Evolutionary conservation across 352 stramenopile species (phyloP), one percentile per base, ranked within the genome.

Genomic region (Phytophthora fragariae): DNA sequence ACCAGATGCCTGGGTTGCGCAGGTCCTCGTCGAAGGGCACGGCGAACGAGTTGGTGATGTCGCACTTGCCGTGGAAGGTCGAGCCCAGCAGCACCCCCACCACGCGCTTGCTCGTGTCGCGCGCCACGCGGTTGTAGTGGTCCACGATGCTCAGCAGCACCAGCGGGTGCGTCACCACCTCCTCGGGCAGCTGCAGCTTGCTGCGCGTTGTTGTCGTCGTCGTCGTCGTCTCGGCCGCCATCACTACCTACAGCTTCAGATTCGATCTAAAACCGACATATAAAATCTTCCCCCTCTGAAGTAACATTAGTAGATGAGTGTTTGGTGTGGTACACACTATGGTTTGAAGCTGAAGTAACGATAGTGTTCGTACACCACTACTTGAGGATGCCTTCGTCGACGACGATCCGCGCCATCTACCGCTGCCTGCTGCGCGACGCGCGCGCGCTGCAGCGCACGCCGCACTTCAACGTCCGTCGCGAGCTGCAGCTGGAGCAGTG

Each of bases 21-120:
- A 97, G 80, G 77, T 99, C 98, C 85, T 99, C 98, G 75, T 99
- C 98, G 77, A 99, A 99, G 6, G 98, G 98, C 64, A 99, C 98
- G 8, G 90, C 90, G 77, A 97, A 98, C 64, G 91, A 97, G 80
- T 98, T 98, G 63, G 92, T 98, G 72, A 98, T 92, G 77, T 98
- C 94, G 74, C 95, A 97, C 63, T 95, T 96, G 76, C 97, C 97
- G 70, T 98, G 97, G 74, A 93, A 96, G 9, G 93, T 97, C 37
- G 90, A 97, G 29, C 98, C 98, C 49, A 99, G 90, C 59, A 99
- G 82, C 29, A 99, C 97, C 58, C 98, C 98, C 7, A 99, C 97
- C n/a, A 99, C 98, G 56, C 98, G 92, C 83, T 99, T 99, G 74
- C 94, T 97, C 44, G 98, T 99, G 77, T 99, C 98, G 59, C 97